Evolutionary conservation across 495 filamentous ascomycete species (phyloP).

Genomic region (Lasiosphaeria ovina): DNA sequence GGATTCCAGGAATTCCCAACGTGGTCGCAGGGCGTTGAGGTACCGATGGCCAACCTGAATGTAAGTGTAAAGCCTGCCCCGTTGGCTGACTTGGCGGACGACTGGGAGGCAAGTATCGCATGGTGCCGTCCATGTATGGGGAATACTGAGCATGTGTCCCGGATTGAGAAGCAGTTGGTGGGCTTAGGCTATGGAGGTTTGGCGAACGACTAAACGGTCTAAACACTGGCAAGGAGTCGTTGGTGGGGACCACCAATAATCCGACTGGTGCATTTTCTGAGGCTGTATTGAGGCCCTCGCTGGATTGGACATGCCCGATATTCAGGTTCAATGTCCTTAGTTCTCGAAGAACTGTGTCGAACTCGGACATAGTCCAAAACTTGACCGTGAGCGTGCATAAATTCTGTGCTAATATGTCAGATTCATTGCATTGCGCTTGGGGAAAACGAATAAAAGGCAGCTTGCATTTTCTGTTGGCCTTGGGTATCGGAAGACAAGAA

Average conservation of each 20-base stretch:
- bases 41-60: slow-evolving; percentile 6
- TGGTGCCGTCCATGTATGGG: background rate
- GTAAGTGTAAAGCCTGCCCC: background rate
- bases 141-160: slow-evolving; percentile 4
- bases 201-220: background rate
- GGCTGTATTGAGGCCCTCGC: background rate
- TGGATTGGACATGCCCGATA: slow-evolving; percentile 3
- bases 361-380: slow-evolving; percentile 17
- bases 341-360: slow-evolving; percentile 17
- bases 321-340: slow-evolving; percentile 13
- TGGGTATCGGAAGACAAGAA: slow-evolving; percentile 23
- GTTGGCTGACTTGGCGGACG: slow-evolving; percentile 21
- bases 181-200: slow-evolving; percentile 4
- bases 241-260: background rate
- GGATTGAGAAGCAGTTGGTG: background rate
- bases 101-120: background rate
- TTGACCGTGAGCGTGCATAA: slow-evolving; percentile 17
- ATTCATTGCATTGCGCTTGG: background rate
- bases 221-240: background rate
- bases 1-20: slow-evolving; percentile 18
- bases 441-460: background rate
- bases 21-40: slow-evolving; percentile 20
- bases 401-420: background rate
- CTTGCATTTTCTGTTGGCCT: slow-evolving; percentile 9
- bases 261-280: background rate